Base-by-base conservation (phyloP, 352 stramenopile species). In the Phytophthora pini region DNA sequence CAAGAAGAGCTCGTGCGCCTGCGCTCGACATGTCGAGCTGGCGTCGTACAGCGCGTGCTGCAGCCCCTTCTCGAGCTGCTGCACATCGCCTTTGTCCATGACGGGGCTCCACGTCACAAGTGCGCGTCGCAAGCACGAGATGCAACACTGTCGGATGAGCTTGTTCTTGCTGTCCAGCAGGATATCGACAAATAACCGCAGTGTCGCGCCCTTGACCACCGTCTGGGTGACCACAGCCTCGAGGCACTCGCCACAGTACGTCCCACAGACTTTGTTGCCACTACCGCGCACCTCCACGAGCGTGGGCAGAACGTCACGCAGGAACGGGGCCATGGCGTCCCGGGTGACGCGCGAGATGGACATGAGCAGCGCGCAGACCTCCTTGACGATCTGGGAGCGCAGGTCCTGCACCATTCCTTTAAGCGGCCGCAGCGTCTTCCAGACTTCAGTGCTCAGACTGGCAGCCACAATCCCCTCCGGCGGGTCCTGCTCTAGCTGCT, bases 371-470 rank as follows among this genome's bases (percentile, higher is more conserved):
- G 60, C 54, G 50, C 87, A 95, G 13, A 91, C 85, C 47, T 93
- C 87, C 61, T 95, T 95, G 60, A 95, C 87, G 57, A 95, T 92
- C 65, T 95, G 87, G 17, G 87, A 95, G 32, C 87, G 80, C 53
- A 95, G 60, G 51, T 95, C 87, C 56, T 91, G 81, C 50, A 95
- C 70, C 71, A 93, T 83, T 22, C 41, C 40, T 49, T 90, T 91
- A 15, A 95, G 75, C 20, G 85, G 85, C 65, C 88, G 84, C 56
- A 95, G 74, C 22, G 73, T 70, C 56, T 87, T 88, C 87, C 87
- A 95, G 17, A 88, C 57, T 6, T 94, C 85, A 5, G 73, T 68
- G 17, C 70, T 77, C 6, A 94, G 51, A 26, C 71, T 71, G 63
- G 43, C 66, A 47, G 52, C 29, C 26, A 82, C 56, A 22, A 57